phyloP scores from a whole-genome alignment of 257 asterid genomes.

The Solanum dulcamara region DNA sequence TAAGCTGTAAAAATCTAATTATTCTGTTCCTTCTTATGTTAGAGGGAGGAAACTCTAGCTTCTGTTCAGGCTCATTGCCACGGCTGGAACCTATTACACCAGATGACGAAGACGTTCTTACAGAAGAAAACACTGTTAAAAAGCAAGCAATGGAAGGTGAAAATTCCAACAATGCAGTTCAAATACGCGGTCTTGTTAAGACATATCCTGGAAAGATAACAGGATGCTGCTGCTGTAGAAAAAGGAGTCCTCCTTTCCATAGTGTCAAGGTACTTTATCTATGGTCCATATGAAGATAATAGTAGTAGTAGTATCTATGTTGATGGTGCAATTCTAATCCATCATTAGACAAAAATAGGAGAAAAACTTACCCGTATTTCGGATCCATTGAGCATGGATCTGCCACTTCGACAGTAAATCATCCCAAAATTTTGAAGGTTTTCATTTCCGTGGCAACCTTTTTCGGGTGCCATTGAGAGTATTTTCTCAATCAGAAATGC shows the following conservation, averaged over 20 bases:
- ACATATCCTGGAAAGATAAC: conserved; percentile 49
- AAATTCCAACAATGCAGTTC: conserved; percentile 56
- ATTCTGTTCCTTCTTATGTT: conserved; percentile 1
- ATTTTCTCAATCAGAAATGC: not conserved
- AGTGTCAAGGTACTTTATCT: conserved; percentile 57
- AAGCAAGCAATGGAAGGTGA: conserved; percentile 47
- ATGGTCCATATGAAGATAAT: not conserved
- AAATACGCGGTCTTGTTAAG: conserved; percentile 70
- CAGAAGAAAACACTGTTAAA: conserved; percentile 75
- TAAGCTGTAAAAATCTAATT: not conserved
- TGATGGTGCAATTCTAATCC: not conserved
- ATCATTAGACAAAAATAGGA: not conserved
- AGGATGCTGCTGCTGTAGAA: conserved; percentile 48
- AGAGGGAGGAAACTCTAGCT: conserved; percentile 76
- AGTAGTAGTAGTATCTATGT: not conserved
- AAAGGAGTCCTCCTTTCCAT: conserved; percentile 58
- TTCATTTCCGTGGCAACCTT: not conserved
- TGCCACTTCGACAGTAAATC: not conserved
- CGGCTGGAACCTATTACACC: conserved; percentile 37
- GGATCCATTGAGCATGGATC: not conserved
- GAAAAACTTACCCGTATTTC: not conserved
- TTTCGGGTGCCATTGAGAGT: not conserved
- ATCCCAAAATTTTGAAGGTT: not conserved
- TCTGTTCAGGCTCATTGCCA: conserved; percentile 40
- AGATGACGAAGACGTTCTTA: conserved; percentile 81